phyloP scores from a whole-genome alignment of 352 stramenopile genomes.

The Phytophthora meadii region DNA sequence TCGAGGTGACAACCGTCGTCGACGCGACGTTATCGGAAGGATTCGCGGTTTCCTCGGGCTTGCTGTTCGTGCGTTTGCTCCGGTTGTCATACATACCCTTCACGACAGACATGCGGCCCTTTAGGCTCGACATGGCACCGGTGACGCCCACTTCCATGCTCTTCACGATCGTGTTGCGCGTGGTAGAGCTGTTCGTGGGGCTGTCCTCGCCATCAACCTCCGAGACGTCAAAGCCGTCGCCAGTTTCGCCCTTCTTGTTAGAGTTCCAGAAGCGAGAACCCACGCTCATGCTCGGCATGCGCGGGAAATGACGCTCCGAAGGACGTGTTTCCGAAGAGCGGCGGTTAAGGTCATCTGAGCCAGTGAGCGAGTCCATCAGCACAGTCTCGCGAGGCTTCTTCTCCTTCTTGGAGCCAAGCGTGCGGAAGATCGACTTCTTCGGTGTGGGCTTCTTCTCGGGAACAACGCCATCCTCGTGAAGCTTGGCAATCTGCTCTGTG shows the following conservation, averaged over 20 bases:
- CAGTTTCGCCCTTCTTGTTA: constrained; percentile 59
- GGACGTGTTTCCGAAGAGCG: constrained; percentile 60
- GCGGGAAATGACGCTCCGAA: constrained; percentile 72
- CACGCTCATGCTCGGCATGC: constrained; percentile 73
- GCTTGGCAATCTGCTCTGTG: constrained; percentile 66
- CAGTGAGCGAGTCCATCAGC: constrained; percentile 81
- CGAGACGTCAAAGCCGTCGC: constrained; percentile 55
- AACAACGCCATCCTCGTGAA: constrained; percentile 45
- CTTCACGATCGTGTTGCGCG: constrained; percentile 82
- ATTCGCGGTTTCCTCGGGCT: constrained; percentile 48
- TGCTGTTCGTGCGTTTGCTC: constrained; percentile 70
- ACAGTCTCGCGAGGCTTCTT: constrained; percentile 61
- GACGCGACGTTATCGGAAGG: constrained; percentile 32
- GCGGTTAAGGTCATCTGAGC: constrained; percentile 72
- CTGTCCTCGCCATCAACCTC: constrained; percentile 55
- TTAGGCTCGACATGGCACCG: constrained; percentile 79
- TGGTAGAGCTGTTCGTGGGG: constrained; percentile 55
- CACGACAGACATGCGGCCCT: constrained; percentile 81
- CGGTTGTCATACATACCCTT: constrained; percentile 81
- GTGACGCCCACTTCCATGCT: constrained; percentile 76
- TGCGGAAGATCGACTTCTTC: constrained; percentile 86
- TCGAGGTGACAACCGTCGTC: constrained; percentile 36
- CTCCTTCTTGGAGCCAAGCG: constrained; percentile 86
- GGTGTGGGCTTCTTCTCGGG: constrained; percentile 59
- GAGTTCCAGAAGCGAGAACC: constrained; percentile 75